Evolutionary conservation across 2,329 filamentous ascomycete genomes (phyloP).

Genomic region (Ceratocystis cubensis): DNA sequence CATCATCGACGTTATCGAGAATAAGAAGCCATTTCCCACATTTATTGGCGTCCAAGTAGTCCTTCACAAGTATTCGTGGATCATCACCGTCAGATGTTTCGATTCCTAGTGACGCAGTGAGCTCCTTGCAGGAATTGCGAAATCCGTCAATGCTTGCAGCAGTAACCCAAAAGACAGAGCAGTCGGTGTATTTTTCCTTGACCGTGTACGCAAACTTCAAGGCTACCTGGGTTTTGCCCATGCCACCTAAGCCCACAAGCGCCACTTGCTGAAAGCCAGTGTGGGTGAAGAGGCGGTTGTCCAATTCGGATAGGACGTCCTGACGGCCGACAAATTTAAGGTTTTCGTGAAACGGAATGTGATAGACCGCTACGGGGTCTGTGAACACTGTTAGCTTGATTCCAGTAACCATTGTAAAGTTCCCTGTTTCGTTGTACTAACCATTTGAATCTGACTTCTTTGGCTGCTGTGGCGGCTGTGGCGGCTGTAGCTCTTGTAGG

Average conservation of each 20-base stretch:
- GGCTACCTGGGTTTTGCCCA: neutral
- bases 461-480: neutral
- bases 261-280: neutral
- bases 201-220: neutral
- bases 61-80: conserved; percentile 16
- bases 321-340: neutral
- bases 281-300: neutral
- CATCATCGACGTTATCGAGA: conserved; percentile 25
- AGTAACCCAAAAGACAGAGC: conserved; percentile 7
- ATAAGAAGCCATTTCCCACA: conserved; percentile 25
- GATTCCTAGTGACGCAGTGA: neutral
- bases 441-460: neutral
- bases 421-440: neutral
- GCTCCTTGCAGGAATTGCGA: neutral
- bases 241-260: neutral
- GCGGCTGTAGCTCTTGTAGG: neutral
- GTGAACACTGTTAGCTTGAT: no score
- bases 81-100: neutral
- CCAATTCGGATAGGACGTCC: neutral
- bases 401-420: no score
- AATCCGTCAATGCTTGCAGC: neutral
- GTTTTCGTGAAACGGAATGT: neutral
- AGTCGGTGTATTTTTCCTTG: neutral
- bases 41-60: conserved; percentile 21
- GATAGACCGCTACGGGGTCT: neutral